Conservation (phyloP, 2,329 filamentous ascomycete species). For the Coniella vitis region DNA sequence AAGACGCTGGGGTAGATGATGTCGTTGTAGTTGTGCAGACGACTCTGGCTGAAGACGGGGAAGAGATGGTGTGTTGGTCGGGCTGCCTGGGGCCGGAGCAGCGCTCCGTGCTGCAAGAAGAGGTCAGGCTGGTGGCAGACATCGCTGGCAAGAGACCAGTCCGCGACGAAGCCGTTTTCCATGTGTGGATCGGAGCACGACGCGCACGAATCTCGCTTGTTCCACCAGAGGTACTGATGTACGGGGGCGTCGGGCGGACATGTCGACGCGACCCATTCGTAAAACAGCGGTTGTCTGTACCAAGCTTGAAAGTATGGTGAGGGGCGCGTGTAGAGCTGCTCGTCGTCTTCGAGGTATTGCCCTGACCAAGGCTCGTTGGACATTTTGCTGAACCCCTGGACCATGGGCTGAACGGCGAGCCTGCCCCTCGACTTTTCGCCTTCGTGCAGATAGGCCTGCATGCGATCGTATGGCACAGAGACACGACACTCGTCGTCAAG, state of each 20-base stretch:
- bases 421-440: not conserved
- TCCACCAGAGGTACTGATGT: not conserved
- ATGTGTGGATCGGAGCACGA: not conserved
- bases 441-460: not conserved
- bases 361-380: not conserved
- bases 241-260: not conserved
- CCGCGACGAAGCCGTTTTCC: not conserved
- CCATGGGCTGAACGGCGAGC: not conserved
- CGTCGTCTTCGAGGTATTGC: not conserved
- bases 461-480: not conserved
- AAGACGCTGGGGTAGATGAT: slow-evolving; percentile 4
- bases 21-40: slow-evolving; percentile 1
- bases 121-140: not conserved
- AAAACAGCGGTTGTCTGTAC: not conserved
- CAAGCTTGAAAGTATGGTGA: not conserved
- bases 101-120: not conserved
- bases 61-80: not conserved
- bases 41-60: slow-evolving; percentile 1
- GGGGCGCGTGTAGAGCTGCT: not conserved
- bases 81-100: not conserved
- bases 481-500: slow-evolving; percentile 2
- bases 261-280: not conserved
- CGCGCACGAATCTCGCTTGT: not conserved
- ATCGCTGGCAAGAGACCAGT: not conserved
- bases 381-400: not conserved